Evolutionary conservation across 2,329 filamentous ascomycete genomes (phyloP).

Genomic region (Metarhizium anisopliae): DNA sequence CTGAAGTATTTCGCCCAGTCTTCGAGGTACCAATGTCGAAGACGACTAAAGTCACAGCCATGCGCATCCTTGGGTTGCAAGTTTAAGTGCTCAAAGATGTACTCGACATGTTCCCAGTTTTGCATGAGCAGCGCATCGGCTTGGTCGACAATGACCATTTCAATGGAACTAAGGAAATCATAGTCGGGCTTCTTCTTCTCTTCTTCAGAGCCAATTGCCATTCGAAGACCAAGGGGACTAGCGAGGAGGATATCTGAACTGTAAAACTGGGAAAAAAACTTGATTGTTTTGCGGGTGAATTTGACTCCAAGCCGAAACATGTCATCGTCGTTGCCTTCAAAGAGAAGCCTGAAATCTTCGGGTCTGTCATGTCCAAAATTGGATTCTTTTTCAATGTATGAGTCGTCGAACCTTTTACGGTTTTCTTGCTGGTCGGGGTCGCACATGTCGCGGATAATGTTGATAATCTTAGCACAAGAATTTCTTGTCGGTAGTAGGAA

Average conservation of each 20-base stretch:
- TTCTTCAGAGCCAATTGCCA: slow-evolving; percentile 76
- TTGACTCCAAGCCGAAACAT: slow-evolving; percentile 96
- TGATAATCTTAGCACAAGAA: slow-evolving; percentile 69
- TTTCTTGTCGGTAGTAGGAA: slow-evolving; percentile 85
- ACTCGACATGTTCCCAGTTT: slow-evolving; percentile 94
- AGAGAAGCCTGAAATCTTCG: slow-evolving; percentile 80
- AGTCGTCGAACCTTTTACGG: slow-evolving; percentile 82
- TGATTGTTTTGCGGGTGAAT: slow-evolving; percentile 91
- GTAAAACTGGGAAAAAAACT: slow-evolving; percentile 93
- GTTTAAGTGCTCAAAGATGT: slow-evolving; percentile 87
- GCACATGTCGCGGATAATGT: slow-evolving; percentile 67
- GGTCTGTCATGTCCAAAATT: slow-evolving; percentile 67
- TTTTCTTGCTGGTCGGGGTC: slow-evolving; percentile 90
- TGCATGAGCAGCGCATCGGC: slow-evolving; percentile 93
- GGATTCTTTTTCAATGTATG: slow-evolving; percentile 58
- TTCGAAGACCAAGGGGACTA: slow-evolving; percentile 79
- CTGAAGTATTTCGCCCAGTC: slow-evolving; percentile 70
- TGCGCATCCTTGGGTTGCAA: slow-evolving; percentile 81
- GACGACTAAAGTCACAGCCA: slow-evolving; percentile 86
- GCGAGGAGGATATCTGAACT: slow-evolving; percentile 91
- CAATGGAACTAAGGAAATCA: slow-evolving; percentile 91
- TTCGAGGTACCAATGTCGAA: slow-evolving; percentile 89
- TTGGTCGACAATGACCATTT: slow-evolving; percentile 84
- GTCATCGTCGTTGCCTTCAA: slow-evolving; percentile 92
- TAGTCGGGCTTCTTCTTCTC: slow-evolving; percentile 56